These are phyloP conservation scores for Xylaria flabelliformis DNA, from an alignment of 495 filamentous ascomycete genomes.

Conservation along the genomic window DNA sequence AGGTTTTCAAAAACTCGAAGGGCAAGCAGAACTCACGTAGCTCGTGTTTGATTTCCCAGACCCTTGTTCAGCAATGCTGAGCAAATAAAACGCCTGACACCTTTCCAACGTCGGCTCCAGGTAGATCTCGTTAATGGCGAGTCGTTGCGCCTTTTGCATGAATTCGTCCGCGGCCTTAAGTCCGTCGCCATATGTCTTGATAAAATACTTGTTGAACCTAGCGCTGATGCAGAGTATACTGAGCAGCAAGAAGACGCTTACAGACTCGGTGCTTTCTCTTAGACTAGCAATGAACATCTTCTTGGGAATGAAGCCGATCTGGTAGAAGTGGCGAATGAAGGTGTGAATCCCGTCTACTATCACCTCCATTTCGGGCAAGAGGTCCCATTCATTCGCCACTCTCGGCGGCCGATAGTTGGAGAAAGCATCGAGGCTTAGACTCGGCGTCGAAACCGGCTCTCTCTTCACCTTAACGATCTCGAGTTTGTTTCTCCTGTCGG, in stretches of 20 bases:
- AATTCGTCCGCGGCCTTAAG: constrained; percentile 55
- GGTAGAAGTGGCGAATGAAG: constrained; percentile 56
- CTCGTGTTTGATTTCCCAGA: constrained; percentile 55
- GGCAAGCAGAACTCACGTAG: constrained; percentile 43
- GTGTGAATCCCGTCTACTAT: constrained; percentile 53
- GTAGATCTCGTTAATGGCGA: constrained; percentile 56
- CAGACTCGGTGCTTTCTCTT: constrained; percentile 44
- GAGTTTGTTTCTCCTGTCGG: constrained; percentile 48
- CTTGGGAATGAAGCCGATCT: constrained; percentile 61
- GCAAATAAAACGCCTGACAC: constrained; percentile 58
- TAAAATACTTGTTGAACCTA: constrained; percentile 52
- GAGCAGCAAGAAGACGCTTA: constrained; percentile 56
- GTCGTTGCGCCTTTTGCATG: constrained; percentile 52
- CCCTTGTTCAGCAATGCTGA: constrained; percentile 60
- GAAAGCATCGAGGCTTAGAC: constrained; percentile 33
- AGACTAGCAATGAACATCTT: constrained; percentile 52
- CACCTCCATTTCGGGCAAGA: constrained; percentile 48
- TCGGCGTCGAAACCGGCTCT: constrained; percentile 41
- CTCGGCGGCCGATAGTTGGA: constrained; percentile 34
- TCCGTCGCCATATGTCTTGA: constrained; percentile 50
- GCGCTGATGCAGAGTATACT: constrained; percentile 56
- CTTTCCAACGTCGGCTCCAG: constrained; percentile 55
- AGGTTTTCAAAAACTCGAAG: neutral
- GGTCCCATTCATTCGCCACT: constrained; percentile 50
- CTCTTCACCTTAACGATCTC: constrained; percentile 47